These are phyloP conservation scores for Allium cepa DNA, from an alignment of 106 monocot genomes.

Conservation along the genomic window DNA sequence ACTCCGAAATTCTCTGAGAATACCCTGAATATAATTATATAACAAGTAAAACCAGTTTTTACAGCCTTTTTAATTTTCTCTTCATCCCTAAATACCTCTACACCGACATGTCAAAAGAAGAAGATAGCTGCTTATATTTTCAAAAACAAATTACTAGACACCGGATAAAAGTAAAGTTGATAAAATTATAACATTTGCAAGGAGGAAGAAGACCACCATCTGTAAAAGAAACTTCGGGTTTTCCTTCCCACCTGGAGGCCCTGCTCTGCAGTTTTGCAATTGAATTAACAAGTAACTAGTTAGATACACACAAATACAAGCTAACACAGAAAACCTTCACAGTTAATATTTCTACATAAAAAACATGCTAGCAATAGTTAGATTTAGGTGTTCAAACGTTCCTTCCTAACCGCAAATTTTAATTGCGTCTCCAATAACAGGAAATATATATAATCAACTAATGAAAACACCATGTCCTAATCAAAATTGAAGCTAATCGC, in stretches of 20 bases:
- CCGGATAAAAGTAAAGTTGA: slow-evolving; percentile 82
- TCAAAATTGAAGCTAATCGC: background rate
- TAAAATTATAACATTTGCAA: slow-evolving; percentile 85
- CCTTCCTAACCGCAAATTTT: too few species aligned
- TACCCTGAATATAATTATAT: too few species aligned
- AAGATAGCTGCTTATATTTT: too few species aligned
- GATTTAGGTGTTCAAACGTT: too few species aligned
- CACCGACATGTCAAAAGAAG: too few species aligned
- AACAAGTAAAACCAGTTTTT: too few species aligned
- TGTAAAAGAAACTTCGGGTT: slow-evolving; percentile 91
- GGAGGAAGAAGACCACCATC: slow-evolving; percentile 68
- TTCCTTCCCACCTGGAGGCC: slow-evolving; percentile 75
- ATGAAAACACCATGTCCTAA: too few species aligned
- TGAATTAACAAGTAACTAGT: background rate
- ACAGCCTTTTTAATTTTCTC: too few species aligned
- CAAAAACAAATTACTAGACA: slow-evolving; percentile 25
- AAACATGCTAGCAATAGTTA: background rate
- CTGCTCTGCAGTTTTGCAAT: slow-evolving; percentile 35
- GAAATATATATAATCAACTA: too few species aligned
- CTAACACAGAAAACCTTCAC: background rate
- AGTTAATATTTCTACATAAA: background rate
- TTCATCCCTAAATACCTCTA: too few species aligned
- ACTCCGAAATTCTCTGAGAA: too few species aligned
- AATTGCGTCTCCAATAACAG: too few species aligned
- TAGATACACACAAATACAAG: background rate